A percentile compares a stretch with the other conserved stretches of the same genome.
Conservation (phyloP, 352 stramenopile species). For the Globisporangium polare region DNA sequence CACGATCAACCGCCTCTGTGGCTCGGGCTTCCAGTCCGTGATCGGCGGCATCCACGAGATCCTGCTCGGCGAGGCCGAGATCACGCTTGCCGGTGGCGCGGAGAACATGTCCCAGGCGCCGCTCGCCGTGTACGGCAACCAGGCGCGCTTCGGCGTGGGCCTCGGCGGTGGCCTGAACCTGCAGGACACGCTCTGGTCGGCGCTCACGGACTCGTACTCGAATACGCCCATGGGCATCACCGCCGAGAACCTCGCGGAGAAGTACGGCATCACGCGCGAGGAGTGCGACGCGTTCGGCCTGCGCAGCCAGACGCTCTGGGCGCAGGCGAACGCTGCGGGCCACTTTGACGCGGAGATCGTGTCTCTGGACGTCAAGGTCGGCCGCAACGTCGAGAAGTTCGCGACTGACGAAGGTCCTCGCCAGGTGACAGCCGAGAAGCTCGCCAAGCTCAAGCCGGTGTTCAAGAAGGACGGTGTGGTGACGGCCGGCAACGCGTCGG, state of each 20-base stretch:
- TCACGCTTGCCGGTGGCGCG: constrained; percentile 88
- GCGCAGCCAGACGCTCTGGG: constrained; percentile 93
- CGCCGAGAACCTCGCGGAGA: constrained; percentile 96
- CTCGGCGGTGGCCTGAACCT: constrained; percentile 92
- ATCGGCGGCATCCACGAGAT: constrained; percentile 91
- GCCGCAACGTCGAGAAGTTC: constrained; percentile 85
- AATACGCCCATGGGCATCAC: constrained; percentile 98
- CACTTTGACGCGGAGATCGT: constrained; percentile 95
- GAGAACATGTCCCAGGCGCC: constrained; percentile 97
- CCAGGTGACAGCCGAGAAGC: constrained; percentile 74
- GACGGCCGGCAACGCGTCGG: constrained; percentile 94
- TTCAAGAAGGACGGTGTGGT: constrained; percentile 98
- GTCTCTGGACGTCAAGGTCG: constrained; percentile 88
- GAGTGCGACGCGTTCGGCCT: constrained; percentile 95
- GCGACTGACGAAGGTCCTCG: constrained; percentile 77
- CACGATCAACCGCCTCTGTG: constrained; percentile 98
- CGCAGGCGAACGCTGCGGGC: constrained; percentile 84
- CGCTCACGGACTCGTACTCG: constrained; percentile 94
- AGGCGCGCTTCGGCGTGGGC: constrained; percentile 90
- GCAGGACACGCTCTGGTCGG: constrained; percentile 95
- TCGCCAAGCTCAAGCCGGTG: constrained; percentile 92
- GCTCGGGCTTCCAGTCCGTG: constrained; percentile 96
- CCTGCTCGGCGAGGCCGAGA: constrained; percentile 84
- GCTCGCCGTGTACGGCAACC: constrained; percentile 89
- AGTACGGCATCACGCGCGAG: constrained; percentile 92